phyloP scores from a whole-genome alignment of 2,329 filamentous ascomycete genomes.

The Fusarium annulatum region DNA sequence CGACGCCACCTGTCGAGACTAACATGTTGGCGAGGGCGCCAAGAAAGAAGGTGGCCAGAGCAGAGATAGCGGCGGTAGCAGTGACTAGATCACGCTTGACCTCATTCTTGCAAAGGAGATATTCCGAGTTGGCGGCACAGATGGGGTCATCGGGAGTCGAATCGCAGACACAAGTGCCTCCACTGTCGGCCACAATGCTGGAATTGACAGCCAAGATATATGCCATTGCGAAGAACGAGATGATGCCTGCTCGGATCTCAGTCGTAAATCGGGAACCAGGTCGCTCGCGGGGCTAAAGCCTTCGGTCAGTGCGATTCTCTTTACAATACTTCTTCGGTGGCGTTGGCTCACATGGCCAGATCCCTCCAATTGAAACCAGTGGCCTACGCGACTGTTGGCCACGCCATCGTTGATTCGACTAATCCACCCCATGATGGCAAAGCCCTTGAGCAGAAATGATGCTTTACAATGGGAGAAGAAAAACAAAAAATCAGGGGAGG shows the following conservation, averaged over 20 bases:
- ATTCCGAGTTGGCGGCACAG: background rate
- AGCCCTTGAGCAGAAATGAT: background rate
- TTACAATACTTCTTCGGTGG: background rate
- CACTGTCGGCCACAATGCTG: background rate
- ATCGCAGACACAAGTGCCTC: background rate
- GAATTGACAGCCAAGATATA: background rate
- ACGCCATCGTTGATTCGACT: background rate
- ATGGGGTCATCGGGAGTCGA: background rate
- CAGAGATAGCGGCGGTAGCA: background rate
- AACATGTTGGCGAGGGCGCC: background rate
- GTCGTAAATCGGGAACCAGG: background rate
- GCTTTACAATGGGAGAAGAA: background rate
- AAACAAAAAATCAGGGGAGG: background rate
- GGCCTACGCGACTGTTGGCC: background rate
- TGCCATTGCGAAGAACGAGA: background rate
- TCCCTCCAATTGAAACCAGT: background rate
- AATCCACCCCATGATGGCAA: background rate
- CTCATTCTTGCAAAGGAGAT: background rate
- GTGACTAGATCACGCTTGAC: background rate
- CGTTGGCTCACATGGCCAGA: background rate
- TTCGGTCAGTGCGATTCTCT: background rate
- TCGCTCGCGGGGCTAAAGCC: background rate
- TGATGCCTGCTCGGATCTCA: background rate
- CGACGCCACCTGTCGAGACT: background rate
- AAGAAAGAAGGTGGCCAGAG: background rate